Percentiles rank a stretch among this genome's conserved stretches.
phyloP scores from a whole-genome alignment of 2,329 filamentous ascomycete genomes.

The Colletotrichum musicola region DNA sequence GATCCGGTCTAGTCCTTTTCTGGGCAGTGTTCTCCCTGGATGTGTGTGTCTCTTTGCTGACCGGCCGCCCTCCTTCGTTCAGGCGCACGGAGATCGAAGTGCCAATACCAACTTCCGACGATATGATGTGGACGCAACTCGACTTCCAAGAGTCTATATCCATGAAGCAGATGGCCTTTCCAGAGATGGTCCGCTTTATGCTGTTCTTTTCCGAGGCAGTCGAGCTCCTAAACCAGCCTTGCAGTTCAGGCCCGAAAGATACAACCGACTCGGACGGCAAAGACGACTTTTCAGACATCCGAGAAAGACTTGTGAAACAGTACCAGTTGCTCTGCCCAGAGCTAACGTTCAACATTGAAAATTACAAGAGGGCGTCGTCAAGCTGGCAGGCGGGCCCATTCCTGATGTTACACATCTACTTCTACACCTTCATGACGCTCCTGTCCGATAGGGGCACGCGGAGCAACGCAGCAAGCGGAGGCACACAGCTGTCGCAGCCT shows the following conservation, averaged over 20 bases:
- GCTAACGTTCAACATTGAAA: neutral
- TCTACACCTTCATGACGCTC: conserved; percentile 5
- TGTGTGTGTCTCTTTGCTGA: conserved; percentile 9
- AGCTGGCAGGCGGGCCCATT: neutral
- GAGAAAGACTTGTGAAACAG: neutral
- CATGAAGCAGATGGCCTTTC: conserved; percentile 10
- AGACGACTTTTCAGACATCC: neutral
- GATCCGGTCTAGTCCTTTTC: conserved; percentile 2
- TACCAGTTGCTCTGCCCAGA: neutral
- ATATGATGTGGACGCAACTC: conserved; percentile 8
- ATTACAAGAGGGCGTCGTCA: neutral
- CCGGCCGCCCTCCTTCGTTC: neutral
- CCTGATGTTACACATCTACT: conserved; percentile 15
- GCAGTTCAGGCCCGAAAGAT: neutral
- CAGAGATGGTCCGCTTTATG: neutral
- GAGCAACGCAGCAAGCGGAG: neutral
- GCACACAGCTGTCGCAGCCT: neutral
- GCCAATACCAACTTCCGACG: neutral
- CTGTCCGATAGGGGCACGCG: neutral
- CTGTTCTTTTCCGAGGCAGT: conserved; percentile 9
- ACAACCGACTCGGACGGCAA: neutral
- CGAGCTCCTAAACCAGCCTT: conserved; percentile 1
- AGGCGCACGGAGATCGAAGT: conserved; percentile 9
- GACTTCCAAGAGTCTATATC: neutral
- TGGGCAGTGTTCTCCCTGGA: conserved; percentile 8